Conservation (phyloP, 2,329 filamentous ascomycete species). For the Raffaelea ambrosiae region DNA sequence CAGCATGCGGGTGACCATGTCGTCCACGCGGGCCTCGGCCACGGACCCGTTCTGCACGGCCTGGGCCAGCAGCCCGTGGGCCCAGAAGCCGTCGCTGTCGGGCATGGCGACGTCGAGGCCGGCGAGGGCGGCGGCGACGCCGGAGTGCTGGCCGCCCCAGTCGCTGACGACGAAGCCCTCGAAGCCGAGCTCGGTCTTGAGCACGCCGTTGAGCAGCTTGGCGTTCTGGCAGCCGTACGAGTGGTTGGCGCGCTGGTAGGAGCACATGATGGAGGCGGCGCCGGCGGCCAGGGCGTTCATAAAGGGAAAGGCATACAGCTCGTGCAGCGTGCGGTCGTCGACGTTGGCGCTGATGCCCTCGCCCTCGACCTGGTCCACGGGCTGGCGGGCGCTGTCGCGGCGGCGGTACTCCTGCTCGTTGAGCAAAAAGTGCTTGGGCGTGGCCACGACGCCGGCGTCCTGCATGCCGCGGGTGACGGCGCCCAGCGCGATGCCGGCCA, state of each 20-base stretch:
- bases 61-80: constrained; percentile 46
- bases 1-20: constrained; percentile 66
- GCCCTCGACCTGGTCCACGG: constrained; percentile 32
- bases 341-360: constrained; percentile 53
- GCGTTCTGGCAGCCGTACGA: constrained; percentile 69
- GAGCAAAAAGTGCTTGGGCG: constrained; percentile 54
- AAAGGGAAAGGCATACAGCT: constrained; percentile 60
- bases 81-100: constrained; percentile 41
- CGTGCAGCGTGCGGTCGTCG: constrained; percentile 57
- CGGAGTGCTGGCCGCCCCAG: constrained; percentile 59
- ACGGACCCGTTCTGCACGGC: constrained; percentile 73
- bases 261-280: constrained; percentile 52
- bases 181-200: constrained; percentile 57
- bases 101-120: constrained; percentile 67
- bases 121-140: constrained; percentile 43
- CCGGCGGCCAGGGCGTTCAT: constrained; percentile 51
- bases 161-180: constrained; percentile 62
- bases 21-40: constrained; percentile 60
- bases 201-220: constrained; percentile 57
- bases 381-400: constrained; percentile 23
- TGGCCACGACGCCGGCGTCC: constrained; percentile 61
- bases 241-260: constrained; percentile 64
- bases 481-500: constrained; percentile 21
- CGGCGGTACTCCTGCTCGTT: constrained; percentile 52
- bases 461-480: constrained; percentile 20